These are phyloP conservation scores for Penicillium odoratum DNA, from an alignment of 495 filamentous ascomycete species.

Conservation along the genomic window DNA sequence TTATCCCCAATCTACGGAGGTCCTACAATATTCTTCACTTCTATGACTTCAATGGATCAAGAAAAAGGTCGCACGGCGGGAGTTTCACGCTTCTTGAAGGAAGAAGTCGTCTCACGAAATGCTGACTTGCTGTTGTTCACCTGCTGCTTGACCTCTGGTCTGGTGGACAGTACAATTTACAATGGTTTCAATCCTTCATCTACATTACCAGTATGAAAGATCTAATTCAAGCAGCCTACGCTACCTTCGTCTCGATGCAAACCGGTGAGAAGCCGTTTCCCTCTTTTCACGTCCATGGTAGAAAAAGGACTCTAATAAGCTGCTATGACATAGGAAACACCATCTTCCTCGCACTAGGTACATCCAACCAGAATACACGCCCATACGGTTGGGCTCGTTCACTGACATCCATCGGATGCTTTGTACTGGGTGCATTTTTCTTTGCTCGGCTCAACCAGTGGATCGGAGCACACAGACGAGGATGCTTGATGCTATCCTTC, in stretches of 20 bases:
- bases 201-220: not conserved
- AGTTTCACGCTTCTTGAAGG: conserved; percentile 27
- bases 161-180: conserved; percentile 54
- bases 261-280: conserved; percentile 36
- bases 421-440: conserved; percentile 51
- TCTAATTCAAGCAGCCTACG: conserved; percentile 40
- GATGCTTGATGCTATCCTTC: conserved; percentile 54
- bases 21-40: too few relatives aligned
- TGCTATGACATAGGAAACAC: conserved; percentile 56
- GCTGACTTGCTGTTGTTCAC: conserved; percentile 45
- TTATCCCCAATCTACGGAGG: too few relatives aligned
- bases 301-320: too few relatives aligned
- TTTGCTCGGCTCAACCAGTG: conserved; percentile 36
- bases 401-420: conserved; percentile 53
- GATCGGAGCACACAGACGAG: conserved; percentile 39
- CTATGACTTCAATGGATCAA: too few relatives aligned
- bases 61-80: conserved; percentile 7
- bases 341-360: conserved; percentile 61
- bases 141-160: conserved; percentile 51
- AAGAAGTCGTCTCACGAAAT: conserved; percentile 35
- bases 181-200: conserved; percentile 26
- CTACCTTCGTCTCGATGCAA: conserved; percentile 58
- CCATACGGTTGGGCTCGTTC: conserved; percentile 61
- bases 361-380: conserved; percentile 49
- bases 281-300: too few relatives aligned